Base-by-base conservation (phyloP, 108 stramenopile species). In the Fragilaria radians region DNA sequence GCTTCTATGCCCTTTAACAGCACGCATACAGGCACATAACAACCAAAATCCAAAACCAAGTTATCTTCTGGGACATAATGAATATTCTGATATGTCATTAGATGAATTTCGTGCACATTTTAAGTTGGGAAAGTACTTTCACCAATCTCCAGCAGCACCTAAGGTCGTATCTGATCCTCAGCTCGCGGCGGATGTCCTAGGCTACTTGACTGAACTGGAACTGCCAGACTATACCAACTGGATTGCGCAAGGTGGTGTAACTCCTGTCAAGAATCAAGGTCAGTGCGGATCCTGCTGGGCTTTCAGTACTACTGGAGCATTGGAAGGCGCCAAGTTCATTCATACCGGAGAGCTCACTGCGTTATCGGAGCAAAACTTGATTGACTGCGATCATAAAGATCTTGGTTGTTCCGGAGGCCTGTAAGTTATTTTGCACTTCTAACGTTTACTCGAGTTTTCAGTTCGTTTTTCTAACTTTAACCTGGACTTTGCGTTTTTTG, bases 241-340 rank as follows among this genome's bases (percentile, higher is more conserved):
- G 97, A 47, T 66, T 34, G 62, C 33, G 21, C 50, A 71, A 59
- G 97, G 94, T 28, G 86, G 80, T 21, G 88, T 95, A 22, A 95
- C 95, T 28, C 78, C 76, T 24, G 82, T 98, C 46, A 91, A 96
- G 61, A 91, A 98, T 68, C 97, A 97, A 65, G 88, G 87, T 3
- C 77, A 88, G 1, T 94, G 93, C 70, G 93, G 93, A 59, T 85
- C 85, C 29, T 88, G 86, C 65, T 98, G 97, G 97, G 89, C 94
- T 3, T 98, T 98, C 77, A 91, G 94, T 21, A 86, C 97, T 33
- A 93, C 93, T 22, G 97, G 97, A 45, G 78, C 86, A 3, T 76
- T 98, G 65, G 97, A 98, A 72, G 93, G 93, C 18, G 93, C 90
- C 63, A 77, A 87, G 69, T 91, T 78, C 55, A 70, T 94, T 52